Conservation (phyloP, 1,139 yeast genomes). For the Saccharomyces pastorianus region DNA sequence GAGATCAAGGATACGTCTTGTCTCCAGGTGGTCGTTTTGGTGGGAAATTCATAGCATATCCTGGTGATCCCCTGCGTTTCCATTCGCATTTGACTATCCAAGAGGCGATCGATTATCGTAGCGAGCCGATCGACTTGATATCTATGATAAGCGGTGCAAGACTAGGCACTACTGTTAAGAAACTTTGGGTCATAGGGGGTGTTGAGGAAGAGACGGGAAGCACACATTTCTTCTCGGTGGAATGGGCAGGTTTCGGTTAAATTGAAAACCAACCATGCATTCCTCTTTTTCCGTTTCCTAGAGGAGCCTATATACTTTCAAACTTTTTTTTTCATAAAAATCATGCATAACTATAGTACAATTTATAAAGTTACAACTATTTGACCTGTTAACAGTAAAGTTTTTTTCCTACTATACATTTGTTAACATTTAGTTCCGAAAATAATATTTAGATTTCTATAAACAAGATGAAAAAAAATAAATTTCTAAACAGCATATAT, state of each 20-base stretch:
- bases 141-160: conserved; percentile 77
- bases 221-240: conserved; percentile 48
- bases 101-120: conserved; percentile 38
- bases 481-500: too few relatives aligned
- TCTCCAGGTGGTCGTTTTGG: conserved; percentile 91
- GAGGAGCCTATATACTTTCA: background rate
- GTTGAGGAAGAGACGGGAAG: conserved; percentile 18
- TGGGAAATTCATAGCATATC: conserved; percentile 80
- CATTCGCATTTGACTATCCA: conserved; percentile 81
- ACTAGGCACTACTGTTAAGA: conserved; percentile 86
- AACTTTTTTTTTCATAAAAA: background rate
- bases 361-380: background rate
- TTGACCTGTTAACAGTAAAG: background rate
- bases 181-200: conserved; percentile 66
- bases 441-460: too few relatives aligned
- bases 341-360: background rate
- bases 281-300: background rate
- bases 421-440: too few relatives aligned
- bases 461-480: too few relatives aligned
- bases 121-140: conserved; percentile 45
- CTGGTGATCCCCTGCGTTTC: conserved; percentile 86
- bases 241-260: conserved; percentile 78
- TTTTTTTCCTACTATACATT: too few relatives aligned
- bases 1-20: conserved; percentile 25
- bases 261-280: background rate